Evolutionary conservation across 164 flowering plant genomes (phyloP).

Genomic region (Aristolochia fimbriata): DNA sequence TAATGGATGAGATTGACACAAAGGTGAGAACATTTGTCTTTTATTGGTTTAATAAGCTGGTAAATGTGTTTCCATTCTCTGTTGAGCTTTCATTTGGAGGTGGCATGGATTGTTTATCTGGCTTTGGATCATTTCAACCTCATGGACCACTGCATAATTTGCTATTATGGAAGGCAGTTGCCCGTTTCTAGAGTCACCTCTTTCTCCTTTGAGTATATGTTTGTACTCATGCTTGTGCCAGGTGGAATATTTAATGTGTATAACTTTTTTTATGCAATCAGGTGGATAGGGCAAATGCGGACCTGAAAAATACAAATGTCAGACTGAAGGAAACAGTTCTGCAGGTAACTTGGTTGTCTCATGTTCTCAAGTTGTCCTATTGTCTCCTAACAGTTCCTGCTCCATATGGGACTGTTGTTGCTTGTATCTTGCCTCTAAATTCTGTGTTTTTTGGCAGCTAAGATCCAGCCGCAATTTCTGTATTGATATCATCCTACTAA

Average conservation of each 20-base stretch:
- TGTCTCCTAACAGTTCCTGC: background rate
- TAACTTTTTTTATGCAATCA: slow-evolving; percentile 10
- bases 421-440: background rate
- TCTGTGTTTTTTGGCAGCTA: slow-evolving; percentile 41
- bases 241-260: background rate
- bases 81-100: background rate
- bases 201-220: background rate
- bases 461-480: slow-evolving; percentile 90
- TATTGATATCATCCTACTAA: slow-evolving; percentile 75
- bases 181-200: background rate
- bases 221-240: too few species aligned
- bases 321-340: slow-evolving; percentile 82
- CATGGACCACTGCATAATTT: too few species aligned
- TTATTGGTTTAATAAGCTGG: background rate
- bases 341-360: slow-evolving; percentile 43
- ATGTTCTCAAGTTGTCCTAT: background rate
- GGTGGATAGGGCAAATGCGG: slow-evolving; percentile 89
- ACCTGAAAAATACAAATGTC: slow-evolving; percentile 92
- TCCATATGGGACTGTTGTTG: too few species aligned
- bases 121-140: too few species aligned
- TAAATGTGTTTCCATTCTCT: background rate
- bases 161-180: background rate
- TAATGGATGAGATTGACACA: slow-evolving; percentile 87
- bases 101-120: background rate
- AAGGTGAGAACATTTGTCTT: slow-evolving; percentile 42